Conservation (phyloP, 192 early-diverging fungal genomes). For the Entomortierella parvispora region DNA sequence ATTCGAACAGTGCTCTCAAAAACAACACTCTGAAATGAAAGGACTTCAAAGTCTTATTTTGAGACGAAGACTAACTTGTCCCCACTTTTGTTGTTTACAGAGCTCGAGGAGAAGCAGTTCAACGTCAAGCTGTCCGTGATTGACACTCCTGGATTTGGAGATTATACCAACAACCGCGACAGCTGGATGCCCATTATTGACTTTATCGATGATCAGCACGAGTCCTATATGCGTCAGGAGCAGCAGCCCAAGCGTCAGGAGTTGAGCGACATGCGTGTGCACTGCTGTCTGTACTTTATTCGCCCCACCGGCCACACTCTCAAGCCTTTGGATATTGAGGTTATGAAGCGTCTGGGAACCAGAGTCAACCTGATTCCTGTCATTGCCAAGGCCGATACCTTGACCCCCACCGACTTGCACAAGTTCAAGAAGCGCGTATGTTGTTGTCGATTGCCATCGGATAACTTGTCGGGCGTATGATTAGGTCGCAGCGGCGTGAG, state of each 20-base stretch:
- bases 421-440: constrained; percentile 93
- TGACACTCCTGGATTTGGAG: constrained; percentile 88
- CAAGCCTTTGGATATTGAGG: constrained; percentile 92
- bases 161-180: constrained; percentile 91
- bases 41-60: no score
- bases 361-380: constrained; percentile 97
- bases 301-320: constrained; percentile 95
- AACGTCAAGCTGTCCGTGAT: constrained; percentile 93
- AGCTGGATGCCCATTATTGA: constrained; percentile 97
- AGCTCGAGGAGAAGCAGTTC: constrained; percentile 98
- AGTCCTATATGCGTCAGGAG: constrained; percentile 91
- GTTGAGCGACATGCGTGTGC: constrained; percentile 92
- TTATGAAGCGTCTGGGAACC: constrained; percentile 95
- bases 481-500: no score
- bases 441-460: neutral
- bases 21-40: no score
- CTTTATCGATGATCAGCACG: constrained; percentile 98
- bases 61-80: no score
- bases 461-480: no score
- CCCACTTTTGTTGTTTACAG: constrained; percentile 27
- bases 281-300: constrained; percentile 98
- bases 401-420: constrained; percentile 87
- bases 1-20: no score
- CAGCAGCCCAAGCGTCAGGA: constrained; percentile 83
- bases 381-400: constrained; percentile 97